These are phyloP conservation scores for Vitis vinifera DNA, from an alignment of 164 flowering plant species.

Conservation along the genomic window DNA sequence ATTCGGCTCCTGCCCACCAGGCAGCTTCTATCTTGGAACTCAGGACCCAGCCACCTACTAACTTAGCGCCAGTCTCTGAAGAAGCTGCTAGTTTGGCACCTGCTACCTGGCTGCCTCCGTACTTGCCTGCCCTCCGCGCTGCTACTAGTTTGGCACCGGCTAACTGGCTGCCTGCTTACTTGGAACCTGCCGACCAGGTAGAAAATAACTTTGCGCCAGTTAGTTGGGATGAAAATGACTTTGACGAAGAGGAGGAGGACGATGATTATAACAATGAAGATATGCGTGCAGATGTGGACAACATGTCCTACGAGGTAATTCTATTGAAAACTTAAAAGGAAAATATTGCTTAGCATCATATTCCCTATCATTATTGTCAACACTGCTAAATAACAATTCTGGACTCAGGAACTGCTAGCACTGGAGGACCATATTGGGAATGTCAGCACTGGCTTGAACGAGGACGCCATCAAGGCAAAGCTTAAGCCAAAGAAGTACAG, in stretches of 20 bases:
- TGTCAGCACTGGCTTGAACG: neutral
- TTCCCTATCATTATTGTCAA: neutral
- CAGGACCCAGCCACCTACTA: no score
- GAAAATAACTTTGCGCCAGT: no score
- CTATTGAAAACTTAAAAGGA: neutral
- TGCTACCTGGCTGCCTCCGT: no score
- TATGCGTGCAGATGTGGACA: neutral
- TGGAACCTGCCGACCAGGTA: no score
- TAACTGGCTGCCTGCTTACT: no score
- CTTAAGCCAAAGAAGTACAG: neutral
- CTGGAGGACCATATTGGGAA: conserved; percentile 2
- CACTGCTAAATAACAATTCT: neutral
- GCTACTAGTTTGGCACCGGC: no score
- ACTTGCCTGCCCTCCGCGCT: no score
- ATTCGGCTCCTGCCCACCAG: no score
- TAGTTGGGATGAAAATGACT: no score
- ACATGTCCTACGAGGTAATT: conserved; percentile 3
- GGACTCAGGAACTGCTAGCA: neutral
- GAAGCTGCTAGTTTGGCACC: no score
- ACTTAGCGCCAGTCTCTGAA: no score
- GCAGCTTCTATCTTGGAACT: no score
- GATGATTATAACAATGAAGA: neutral
- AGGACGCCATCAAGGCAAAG: neutral
- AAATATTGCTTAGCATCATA: neutral
- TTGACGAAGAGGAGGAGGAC: neutral